Base-by-base conservation (phyloP, 768 basidiomycete genomes). In the Plicaturopsis crispa region DNA sequence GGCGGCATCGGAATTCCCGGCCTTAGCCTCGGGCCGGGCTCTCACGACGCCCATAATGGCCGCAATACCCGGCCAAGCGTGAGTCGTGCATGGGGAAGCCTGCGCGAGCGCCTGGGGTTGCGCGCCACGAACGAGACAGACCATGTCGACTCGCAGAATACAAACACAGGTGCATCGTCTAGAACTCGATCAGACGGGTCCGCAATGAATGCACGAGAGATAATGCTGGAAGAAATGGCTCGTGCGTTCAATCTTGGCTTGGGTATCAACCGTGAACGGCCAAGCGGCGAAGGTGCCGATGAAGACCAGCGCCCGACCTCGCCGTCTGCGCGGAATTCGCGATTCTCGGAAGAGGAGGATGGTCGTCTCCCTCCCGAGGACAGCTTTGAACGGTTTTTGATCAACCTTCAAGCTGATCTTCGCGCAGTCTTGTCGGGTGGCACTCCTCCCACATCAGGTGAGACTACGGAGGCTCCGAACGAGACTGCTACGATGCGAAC, bases 331-430 rank as follows among this genome's bases (percentile, higher is more conserved):
- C 35, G 22, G 5, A 23, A 14, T 22, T 24, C 37, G 5, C 20
- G 26, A 13, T 6, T 38, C 17, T 24, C 45, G n/a, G 8, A 8
- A 10, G 33, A 17, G 10, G 8, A 8, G 8, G 33, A 34, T 34
- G 26, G 26, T 14, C 36, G 53, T 0, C 44, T 57, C 10, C 69
- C 73, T 6, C 59, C 66, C 0, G 82, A 82, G 48, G 80, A 79
- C 42, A 80, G 78, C 49, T 90, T 90, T 49, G 86, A 89, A 51
- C 70, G 83, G 20, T 90, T 90, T 65, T 60, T 90, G 46, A 61
- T 84, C 32, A 84, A 89, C 57, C 51, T 89, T 38, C 88, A 89
- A 56, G 61, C 69, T 13, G 87, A 89, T 55, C 60, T 90, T 39
- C 62, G 87, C 39, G 57, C 65, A 5, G 79, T 80, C 6, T 55